Base-by-base conservation (phyloP, 192 early-diverging fungal species). In the Coemansia sp. region DNA sequence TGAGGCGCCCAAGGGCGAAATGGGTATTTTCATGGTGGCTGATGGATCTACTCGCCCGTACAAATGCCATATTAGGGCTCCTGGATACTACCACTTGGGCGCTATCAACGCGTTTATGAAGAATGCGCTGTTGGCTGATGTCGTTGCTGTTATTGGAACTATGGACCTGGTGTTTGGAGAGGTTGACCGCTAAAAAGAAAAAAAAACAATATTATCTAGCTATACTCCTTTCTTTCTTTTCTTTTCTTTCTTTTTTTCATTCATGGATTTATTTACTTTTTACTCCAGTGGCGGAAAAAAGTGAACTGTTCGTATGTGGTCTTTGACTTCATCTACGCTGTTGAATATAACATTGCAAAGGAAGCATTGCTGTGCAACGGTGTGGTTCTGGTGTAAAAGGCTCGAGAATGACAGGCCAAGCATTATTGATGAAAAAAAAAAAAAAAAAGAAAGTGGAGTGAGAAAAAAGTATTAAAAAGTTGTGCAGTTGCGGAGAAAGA, bases 131-230 rank as follows among this genome's bases (percentile, higher is more conserved):
- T 84, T 99, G 76, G 94, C 97, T 21, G 97, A 98, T 85, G 92
- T 94, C 66, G 95, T 99, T 33, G 89, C 97, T 48, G 93, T 97
- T 73, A 94, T 99, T 76, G 97, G 95, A 81, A 99, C 97, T 35
- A 91, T 94, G 87, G 97, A 99, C 88, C 89, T 99, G 83, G 97
- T 99, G 87, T 99, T 99, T 87, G 96, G 96, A 84, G 90, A 94
- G 78, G 87, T 94, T 64, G 89, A 91, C 80, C 90, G 90, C 67
- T 93, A 90, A 87, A 27, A 27, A 27, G 1, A 27, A 90, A 87
- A 27, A 27, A 27, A 27, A 27, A 27, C 24, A 27, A 27, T 27
- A 27, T 27, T 27, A 27, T 27, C 24, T 16, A 24, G 4, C 11
- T 57, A 9, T 8, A 7, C 10, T 36, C 41, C 48, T 51, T 16